Evolutionary conservation across 352 stramenopile species (phyloP).

Genomic region (Phytophthora pisi): DNA sequence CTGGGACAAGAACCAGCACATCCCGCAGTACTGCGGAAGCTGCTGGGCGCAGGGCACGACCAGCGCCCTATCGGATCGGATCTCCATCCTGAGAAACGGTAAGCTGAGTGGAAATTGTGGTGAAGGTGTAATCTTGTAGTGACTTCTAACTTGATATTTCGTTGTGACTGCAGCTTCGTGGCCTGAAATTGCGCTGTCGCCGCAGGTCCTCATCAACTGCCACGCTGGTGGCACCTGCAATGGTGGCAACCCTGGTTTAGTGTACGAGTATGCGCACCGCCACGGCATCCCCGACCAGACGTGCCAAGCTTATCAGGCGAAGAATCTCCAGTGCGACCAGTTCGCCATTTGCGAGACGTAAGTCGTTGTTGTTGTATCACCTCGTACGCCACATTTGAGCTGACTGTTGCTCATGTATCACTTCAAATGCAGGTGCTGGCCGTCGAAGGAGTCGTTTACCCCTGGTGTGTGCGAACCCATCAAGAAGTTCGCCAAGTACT

Average conservation of each 20-base stretch:
- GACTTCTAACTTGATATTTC: background rate
- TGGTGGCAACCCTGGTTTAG: constrained; percentile 78
- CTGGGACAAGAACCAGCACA: constrained; percentile 99
- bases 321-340: constrained; percentile 78
- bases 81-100: constrained; percentile 91
- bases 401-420: constrained; percentile 5
- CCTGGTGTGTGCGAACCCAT: constrained; percentile 83
- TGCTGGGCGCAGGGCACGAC: constrained; percentile 93
- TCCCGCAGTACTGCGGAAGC: constrained; percentile 93
- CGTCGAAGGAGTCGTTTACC: constrained; percentile 87
- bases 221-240: constrained; percentile 79
- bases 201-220: constrained; percentile 88
- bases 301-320: constrained; percentile 92
- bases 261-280: constrained; percentile 88
- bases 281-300: constrained; percentile 93
- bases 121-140: background rate
- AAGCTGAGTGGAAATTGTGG: background rate
- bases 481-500: constrained; percentile 90
- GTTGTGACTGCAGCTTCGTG: constrained; percentile 52
- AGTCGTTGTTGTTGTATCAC: constrained; percentile 15
- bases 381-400: background rate
- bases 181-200: constrained; percentile 82
- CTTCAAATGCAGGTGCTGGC: constrained; percentile 68
- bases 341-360: constrained; percentile 86
- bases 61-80: constrained; percentile 90